phyloP scores from a whole-genome alignment of 2,329 filamentous ascomycete genomes.

The Colletotrichum liaoningense region DNA sequence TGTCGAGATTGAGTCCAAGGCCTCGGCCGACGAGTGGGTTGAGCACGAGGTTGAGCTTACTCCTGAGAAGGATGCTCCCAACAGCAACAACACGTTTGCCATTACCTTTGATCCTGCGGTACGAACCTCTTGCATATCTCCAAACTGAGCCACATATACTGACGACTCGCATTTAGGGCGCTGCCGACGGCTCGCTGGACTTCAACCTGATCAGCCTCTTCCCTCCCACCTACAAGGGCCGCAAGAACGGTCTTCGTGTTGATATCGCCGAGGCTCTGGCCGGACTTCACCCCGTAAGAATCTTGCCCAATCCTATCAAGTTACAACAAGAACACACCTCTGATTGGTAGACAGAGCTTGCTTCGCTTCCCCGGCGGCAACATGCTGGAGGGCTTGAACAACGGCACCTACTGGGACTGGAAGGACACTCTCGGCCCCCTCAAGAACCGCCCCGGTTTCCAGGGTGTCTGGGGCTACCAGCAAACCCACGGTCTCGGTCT shows the following conservation, averaged over 20 bases:
- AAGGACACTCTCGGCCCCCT: conserved; percentile 66
- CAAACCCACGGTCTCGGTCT: conserved; percentile 73
- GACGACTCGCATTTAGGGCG: conserved; percentile 42
- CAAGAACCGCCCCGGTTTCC: conserved; percentile 64
- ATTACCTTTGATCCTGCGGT: conserved; percentile 61
- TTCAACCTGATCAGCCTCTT: conserved; percentile 71
- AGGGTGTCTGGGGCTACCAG: conserved; percentile 69
- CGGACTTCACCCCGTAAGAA: conserved; percentile 60
- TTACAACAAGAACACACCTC: background rate
- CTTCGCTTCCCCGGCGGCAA: conserved; percentile 75
- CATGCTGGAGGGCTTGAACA: conserved; percentile 64
- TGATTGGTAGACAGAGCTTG: conserved; percentile 49
- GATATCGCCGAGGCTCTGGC: conserved; percentile 66
- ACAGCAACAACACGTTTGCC: conserved; percentile 66
- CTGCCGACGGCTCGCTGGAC: conserved; percentile 56
- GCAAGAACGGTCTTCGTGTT: conserved; percentile 67
- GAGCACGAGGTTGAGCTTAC: conserved; percentile 61
- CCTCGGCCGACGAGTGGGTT: conserved; percentile 57
- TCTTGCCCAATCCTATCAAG: too few relatives aligned
- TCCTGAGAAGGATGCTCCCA: conserved; percentile 59
- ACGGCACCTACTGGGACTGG: conserved; percentile 61
- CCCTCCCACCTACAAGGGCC: conserved; percentile 68
- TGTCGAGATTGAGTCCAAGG: conserved; percentile 57
- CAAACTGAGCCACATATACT: background rate
- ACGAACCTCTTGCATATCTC: conserved; percentile 24